A percentile compares a stretch with the other conserved stretches of the same genome.
These are phyloP conservation scores for Trametes sanguinea DNA, from an alignment of 768 basidiomycete genomes.

Conservation along the genomic window DNA sequence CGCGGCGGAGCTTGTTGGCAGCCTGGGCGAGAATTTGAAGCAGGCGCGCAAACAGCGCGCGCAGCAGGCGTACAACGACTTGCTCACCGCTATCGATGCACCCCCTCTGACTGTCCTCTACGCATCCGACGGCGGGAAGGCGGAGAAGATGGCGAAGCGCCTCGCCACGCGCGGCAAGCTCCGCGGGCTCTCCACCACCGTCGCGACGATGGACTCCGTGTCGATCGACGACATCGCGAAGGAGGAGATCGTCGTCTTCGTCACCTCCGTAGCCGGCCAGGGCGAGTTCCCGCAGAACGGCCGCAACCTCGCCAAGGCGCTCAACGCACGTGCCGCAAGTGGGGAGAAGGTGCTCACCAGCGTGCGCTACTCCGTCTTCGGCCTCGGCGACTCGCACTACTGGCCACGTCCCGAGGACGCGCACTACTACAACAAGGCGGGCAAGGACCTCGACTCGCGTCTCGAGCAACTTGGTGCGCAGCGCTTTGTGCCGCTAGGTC, in stretches of 20 bases:
- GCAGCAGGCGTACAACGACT: conserved; percentile 78
- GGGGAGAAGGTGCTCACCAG: conserved; percentile 62
- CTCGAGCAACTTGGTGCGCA: conserved; percentile 80
- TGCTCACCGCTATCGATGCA: conserved; percentile 83
- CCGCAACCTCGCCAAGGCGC: conserved; percentile 81
- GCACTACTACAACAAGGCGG: conserved; percentile 98
- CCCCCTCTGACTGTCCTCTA: conserved; percentile 89
- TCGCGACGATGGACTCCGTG: conserved; percentile 81
- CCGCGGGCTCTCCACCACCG: conserved; percentile 75
- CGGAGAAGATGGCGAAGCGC: conserved; percentile 95
- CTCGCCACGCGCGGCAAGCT: conserved; percentile 80
- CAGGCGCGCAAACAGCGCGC: conserved; percentile 83
- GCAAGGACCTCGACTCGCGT: conserved; percentile 84
- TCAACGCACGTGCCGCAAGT: conserved; percentile 64
- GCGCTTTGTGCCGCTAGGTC: conserved; percentile 71
- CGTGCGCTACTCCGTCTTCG: conserved; percentile 84
- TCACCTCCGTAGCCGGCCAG: conserved; percentile 94
- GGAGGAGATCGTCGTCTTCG: conserved; percentile 68
- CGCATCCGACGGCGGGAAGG: conserved; percentile 91
- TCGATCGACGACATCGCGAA: conserved; percentile 71
- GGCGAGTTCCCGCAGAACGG: conserved; percentile 98
- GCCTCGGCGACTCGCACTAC: conserved; percentile 97
- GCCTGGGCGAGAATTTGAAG: conserved; percentile 80
- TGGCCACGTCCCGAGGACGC: conserved; percentile 97
- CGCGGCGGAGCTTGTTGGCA: conserved; percentile 80